phyloP scores from a whole-genome alignment of 108 stramenopile species.

The Nitzschia sp. region DNA sequence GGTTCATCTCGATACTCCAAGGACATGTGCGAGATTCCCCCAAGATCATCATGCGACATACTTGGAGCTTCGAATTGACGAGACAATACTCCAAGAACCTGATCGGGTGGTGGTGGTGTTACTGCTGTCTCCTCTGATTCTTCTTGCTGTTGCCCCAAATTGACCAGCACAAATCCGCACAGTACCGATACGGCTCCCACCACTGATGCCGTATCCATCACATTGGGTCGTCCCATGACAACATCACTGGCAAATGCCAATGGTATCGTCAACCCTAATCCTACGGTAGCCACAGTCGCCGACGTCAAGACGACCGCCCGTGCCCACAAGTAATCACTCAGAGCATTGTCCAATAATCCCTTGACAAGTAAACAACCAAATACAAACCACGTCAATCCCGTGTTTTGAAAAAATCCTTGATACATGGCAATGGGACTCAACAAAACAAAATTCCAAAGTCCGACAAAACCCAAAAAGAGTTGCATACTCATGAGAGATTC shows the following conservation, averaged over 20 bases:
- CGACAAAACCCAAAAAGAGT: conserved; percentile 92
- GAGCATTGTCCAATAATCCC: conserved; percentile 86
- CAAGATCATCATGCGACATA: too few relatives aligned
- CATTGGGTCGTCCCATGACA: conserved; percentile 49
- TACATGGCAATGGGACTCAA: conserved; percentile 73
- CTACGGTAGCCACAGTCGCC: conserved; percentile 96
- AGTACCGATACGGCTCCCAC: conserved; percentile 72
- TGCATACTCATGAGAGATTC: conserved; percentile 86
- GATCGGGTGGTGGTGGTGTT: background rate
- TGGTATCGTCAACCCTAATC: conserved; percentile 95
- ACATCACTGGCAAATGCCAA: conserved; percentile 87
- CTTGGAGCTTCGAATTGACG: background rate
- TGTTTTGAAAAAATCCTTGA: conserved; percentile 21
- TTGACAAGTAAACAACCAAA: conserved; percentile 70
- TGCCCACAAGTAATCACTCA: conserved; percentile 96
- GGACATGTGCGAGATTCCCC: background rate
- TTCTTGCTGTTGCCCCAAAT: conserved; percentile 47
- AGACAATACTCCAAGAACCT: background rate
- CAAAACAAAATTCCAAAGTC: conserved; percentile 68
- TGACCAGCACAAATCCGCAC: conserved; percentile 79
- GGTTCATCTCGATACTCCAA: background rate
- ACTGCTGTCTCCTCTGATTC: conserved; percentile 7
- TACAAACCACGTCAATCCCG: conserved; percentile 52
- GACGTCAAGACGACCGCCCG: conserved; percentile 92
- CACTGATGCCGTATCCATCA: conserved; percentile 40